A percentile compares a stretch with the other conserved stretches of the same genome.
Conservation (phyloP, 2,329 filamentous ascomycete species). For the Paraphaeosphaeria sporulosa region DNA sequence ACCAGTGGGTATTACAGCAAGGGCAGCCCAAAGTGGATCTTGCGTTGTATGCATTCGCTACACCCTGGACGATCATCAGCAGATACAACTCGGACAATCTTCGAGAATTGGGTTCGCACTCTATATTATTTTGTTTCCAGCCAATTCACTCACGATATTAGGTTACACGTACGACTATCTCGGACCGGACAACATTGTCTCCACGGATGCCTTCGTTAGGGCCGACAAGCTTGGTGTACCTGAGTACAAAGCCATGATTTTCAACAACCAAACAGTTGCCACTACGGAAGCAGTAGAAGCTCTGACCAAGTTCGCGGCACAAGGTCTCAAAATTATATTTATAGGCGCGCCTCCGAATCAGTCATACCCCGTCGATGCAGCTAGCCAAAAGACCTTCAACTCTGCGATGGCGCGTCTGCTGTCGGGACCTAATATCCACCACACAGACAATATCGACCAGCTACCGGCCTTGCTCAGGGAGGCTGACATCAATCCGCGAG, state of each 20-base stretch:
- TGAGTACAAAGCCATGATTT: conserved; percentile 54
- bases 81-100: conserved; percentile 25
- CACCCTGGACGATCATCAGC: conserved; percentile 17
- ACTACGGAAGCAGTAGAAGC: conserved; percentile 45
- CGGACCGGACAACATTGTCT: conserved; percentile 54
- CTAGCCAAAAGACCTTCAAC: conserved; percentile 19
- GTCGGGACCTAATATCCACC: conserved; percentile 46
- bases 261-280: conserved; percentile 47
- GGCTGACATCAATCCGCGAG: conserved; percentile 43
- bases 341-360: conserved; percentile 21
- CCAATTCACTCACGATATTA: conserved; percentile 12
- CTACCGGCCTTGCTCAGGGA: conserved; percentile 41
- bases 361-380: conserved; percentile 33
- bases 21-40: conserved; percentile 54
- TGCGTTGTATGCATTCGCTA: conserved; percentile 47
- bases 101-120: conserved; percentile 18
- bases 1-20: conserved; percentile 49
- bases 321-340: conserved; percentile 55
- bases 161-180: conserved; percentile 57
- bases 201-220: conserved; percentile 48
- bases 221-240: conserved; percentile 52
- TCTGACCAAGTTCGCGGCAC: conserved; percentile 46
- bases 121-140: not conserved
- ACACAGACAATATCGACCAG: conserved; percentile 33
- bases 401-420: conserved; percentile 33